These are phyloP conservation scores for Coriaria nepalensis DNA, from an alignment of 306 rosid species.

Conservation along the genomic window DNA sequence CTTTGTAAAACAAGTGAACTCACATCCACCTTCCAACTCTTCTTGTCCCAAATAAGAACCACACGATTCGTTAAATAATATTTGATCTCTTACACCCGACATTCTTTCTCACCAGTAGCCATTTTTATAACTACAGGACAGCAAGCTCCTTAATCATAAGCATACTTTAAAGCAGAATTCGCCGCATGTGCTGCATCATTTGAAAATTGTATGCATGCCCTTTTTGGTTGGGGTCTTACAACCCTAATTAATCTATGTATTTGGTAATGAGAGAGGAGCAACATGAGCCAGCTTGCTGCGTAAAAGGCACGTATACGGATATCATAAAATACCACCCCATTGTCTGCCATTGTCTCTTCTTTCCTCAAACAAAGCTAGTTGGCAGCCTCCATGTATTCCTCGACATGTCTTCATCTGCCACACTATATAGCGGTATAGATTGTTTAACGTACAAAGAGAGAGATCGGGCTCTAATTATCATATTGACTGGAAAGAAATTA, in stretches of 20 bases:
- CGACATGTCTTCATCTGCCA: not conserved
- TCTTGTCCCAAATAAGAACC: slow-evolving; percentile 11
- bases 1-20: slow-evolving; percentile 17
- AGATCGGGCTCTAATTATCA: not conserved
- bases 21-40: slow-evolving; percentile 30
- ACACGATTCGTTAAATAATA: too few relatives aligned
- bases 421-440: not conserved
- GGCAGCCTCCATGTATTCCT: not conserved
- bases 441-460: not conserved
- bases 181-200: too few relatives aligned
- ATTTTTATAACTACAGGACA: too few relatives aligned
- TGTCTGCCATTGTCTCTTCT: not conserved
- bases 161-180: too few relatives aligned
- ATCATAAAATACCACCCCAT: not conserved
- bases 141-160: too few relatives aligned
- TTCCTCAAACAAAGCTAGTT: not conserved
- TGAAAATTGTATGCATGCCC: too few relatives aligned
- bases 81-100: too few relatives aligned
- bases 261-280: not conserved
- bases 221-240: too few relatives aligned
- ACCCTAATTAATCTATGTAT: too few relatives aligned
- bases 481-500: not conserved
- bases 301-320: not conserved
- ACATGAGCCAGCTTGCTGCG: not conserved
- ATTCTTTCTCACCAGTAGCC: too few relatives aligned